Percentiles rank a stretch among this genome's conserved stretches.
phyloP scores from a whole-genome alignment of 148 eudicot species.

The Pouteria glomerata region DNA sequence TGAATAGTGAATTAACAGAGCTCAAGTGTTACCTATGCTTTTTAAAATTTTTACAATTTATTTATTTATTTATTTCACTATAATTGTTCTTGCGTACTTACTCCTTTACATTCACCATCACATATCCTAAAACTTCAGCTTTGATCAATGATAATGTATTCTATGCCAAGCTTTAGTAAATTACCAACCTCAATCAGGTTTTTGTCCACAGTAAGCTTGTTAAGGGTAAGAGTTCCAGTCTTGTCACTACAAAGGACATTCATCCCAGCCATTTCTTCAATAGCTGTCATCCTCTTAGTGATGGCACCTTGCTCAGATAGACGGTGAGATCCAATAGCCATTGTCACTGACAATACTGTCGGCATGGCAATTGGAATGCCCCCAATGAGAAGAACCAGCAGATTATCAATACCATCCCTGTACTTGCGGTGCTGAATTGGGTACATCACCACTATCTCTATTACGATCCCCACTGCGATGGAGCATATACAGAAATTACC shows the following conservation, averaged over 20 bases:
- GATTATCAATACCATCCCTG: constrained; percentile 76
- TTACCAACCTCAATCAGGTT: constrained; percentile 54
- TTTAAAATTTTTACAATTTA: neutral
- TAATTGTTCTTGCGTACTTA: neutral
- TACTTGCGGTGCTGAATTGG: constrained; percentile 67
- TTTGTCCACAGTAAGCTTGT: constrained; percentile 75
- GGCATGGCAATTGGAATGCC: constrained; percentile 95
- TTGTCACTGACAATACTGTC: constrained; percentile 76
- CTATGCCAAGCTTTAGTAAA: neutral
- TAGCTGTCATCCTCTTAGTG: constrained; percentile 89
- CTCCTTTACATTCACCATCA: neutral
- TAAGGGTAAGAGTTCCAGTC: constrained; percentile 81
- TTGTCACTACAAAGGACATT: constrained; percentile 91
- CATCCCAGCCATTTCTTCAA: constrained; percentile 94
- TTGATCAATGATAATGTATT: neutral
- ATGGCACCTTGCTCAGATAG: constrained; percentile 80
- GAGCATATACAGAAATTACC: constrained; percentile 84
- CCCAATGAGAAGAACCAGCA: constrained; percentile 75
- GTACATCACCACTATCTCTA: constrained; percentile 74
- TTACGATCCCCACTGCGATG: constrained; percentile 53
- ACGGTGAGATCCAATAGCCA: constrained; percentile 88
- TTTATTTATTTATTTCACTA: neutral
- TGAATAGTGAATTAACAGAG: neutral
- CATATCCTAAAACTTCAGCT: neutral
- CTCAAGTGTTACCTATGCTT: neutral